Percentiles rank a stretch among this genome's conserved stretches.
Evolutionary conservation across 192 early-diverging fungal species (phyloP).

Genomic region (Linnemannia elongata): DNA sequence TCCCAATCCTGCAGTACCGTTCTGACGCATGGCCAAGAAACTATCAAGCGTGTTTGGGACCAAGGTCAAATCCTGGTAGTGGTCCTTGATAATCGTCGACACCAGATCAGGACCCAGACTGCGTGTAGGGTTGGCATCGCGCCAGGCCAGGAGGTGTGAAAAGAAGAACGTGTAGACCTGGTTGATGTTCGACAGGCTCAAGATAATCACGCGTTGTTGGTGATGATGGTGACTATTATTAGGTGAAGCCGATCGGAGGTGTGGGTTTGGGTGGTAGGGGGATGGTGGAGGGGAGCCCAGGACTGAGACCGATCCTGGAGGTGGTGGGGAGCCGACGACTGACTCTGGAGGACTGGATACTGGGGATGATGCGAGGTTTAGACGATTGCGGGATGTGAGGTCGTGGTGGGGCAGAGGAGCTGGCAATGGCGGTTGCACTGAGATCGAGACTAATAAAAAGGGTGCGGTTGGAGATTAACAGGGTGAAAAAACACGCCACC

Average conservation of each 20-base stretch:
- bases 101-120: slow-evolving; percentile 53
- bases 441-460: slow-evolving; percentile 32
- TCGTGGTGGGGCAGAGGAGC: slow-evolving; percentile 50
- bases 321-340: slow-evolving; percentile 20
- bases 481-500: not conserved
- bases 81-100: slow-evolving; percentile 41
- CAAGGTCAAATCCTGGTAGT: slow-evolving; percentile 47
- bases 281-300: slow-evolving; percentile 34
- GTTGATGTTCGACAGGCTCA: slow-evolving; percentile 48
- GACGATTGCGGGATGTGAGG: slow-evolving; percentile 46
- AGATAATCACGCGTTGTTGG: slow-evolving; percentile 24
- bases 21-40: slow-evolving; percentile 16
- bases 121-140: slow-evolving; percentile 42
- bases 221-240: not conserved
- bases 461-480: too few relatives aligned
- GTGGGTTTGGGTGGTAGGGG: slow-evolving; percentile 9
- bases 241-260: slow-evolving; percentile 20
- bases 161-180: slow-evolving; percentile 52
- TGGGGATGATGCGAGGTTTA: slow-evolving; percentile 34
- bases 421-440: slow-evolving; percentile 33
- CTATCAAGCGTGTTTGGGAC: slow-evolving; percentile 36
- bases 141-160: slow-evolving; percentile 43
- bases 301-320: slow-evolving; percentile 18
- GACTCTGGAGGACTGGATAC: slow-evolving; percentile 30
- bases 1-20: slow-evolving; percentile 5